Evolutionary conservation across 2,329 filamentous ascomycete species (phyloP).

Genomic region (Penicillium polonicum): DNA sequence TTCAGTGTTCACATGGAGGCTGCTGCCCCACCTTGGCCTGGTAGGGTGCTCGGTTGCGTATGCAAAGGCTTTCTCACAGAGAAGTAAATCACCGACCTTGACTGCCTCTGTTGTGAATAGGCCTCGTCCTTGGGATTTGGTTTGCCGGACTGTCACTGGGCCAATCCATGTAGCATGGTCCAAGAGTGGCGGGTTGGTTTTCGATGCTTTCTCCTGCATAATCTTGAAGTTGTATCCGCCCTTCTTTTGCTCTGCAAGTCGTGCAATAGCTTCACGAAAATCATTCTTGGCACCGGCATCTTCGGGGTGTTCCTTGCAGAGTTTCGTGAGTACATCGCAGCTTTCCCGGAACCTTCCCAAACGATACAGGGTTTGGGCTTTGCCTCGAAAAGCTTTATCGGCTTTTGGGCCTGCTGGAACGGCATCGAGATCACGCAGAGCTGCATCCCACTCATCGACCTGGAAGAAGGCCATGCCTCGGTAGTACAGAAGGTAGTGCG

Average conservation of each 20-base stretch:
- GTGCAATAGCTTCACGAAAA: conserved; percentile 28
- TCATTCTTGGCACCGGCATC: conserved; percentile 34
- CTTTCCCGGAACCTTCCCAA: conserved; percentile 41
- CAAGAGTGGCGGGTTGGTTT: conserved; percentile 1
- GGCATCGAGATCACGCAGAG: conserved; percentile 31
- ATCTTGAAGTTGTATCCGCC: conserved; percentile 24
- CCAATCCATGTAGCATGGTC: conserved; percentile 45
- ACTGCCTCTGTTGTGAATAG: conserved; percentile 53
- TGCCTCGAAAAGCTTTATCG: conserved; percentile 48
- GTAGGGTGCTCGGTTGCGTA: conserved; percentile 25
- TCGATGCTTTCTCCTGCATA: conserved; percentile 30
- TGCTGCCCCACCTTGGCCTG: not conserved
- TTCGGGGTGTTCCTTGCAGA: conserved; percentile 35
- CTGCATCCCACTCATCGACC: conserved; percentile 33
- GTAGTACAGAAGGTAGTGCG: conserved; percentile 34
- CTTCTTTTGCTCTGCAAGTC: conserved; percentile 18
- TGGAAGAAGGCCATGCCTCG: conserved; percentile 35
- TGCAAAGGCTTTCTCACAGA: conserved; percentile 58
- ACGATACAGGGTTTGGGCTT: conserved; percentile 47
- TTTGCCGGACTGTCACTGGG: conserved; percentile 44
- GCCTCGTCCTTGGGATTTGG: conserved; percentile 47
- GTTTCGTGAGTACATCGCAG: conserved; percentile 34
- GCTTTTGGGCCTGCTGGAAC: conserved; percentile 11
- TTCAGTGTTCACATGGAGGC: not conserved
- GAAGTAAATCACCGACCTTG: conserved; percentile 51